phyloP scores from a whole-genome alignment of 1,139 yeast genomes.

The Suhomyces guaymorum region DNA sequence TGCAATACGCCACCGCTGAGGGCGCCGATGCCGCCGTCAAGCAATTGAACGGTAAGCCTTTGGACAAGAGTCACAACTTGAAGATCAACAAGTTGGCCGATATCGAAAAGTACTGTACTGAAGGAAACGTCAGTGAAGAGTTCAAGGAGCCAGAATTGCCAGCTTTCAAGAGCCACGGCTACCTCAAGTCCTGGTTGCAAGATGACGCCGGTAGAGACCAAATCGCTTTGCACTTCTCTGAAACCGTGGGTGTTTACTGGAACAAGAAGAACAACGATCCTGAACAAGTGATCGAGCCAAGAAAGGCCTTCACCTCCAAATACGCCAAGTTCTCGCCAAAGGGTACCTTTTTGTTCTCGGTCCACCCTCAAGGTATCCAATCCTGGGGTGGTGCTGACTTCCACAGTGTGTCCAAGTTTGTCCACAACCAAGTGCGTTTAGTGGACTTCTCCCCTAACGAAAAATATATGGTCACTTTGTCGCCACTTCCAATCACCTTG shows the following conservation, averaged over 20 bases:
- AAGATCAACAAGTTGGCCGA: conserved; percentile 82
- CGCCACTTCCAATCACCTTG: conserved; percentile 76
- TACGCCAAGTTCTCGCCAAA: conserved; percentile 90
- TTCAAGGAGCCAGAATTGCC: conserved; percentile 73
- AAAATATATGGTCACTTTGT: conserved; percentile 84
- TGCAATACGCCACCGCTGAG: conserved; percentile 70
- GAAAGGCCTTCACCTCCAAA: conserved; percentile 82
- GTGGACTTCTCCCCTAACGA: conserved; percentile 93
- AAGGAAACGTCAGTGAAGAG: conserved; percentile 62
- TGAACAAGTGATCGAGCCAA: conserved; percentile 75
- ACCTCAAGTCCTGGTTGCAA: conserved; percentile 86
- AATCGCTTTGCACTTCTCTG: conserved; percentile 75
- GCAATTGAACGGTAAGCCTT: conserved; percentile 80
- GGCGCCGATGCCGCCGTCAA: conserved; percentile 80
- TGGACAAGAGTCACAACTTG: conserved; percentile 91
- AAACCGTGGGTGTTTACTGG: conserved; percentile 86
- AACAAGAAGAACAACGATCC: conserved; percentile 75
- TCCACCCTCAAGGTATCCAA: conserved; percentile 94
- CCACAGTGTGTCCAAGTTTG: conserved; percentile 71
- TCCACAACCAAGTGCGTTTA: conserved; percentile 87
- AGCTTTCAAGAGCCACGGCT: conserved; percentile 73
- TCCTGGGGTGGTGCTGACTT: conserved; percentile 93
- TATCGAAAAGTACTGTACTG: conserved; percentile 76
- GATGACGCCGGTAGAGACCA: conserved; percentile 93
- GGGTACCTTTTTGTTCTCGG: conserved; percentile 85